A percentile compares a stretch with the other conserved stretches of the same genome.
phyloP scores from a whole-genome alignment of 768 basidiomycete genomes.

The Auriscalpium orientale region DNA sequence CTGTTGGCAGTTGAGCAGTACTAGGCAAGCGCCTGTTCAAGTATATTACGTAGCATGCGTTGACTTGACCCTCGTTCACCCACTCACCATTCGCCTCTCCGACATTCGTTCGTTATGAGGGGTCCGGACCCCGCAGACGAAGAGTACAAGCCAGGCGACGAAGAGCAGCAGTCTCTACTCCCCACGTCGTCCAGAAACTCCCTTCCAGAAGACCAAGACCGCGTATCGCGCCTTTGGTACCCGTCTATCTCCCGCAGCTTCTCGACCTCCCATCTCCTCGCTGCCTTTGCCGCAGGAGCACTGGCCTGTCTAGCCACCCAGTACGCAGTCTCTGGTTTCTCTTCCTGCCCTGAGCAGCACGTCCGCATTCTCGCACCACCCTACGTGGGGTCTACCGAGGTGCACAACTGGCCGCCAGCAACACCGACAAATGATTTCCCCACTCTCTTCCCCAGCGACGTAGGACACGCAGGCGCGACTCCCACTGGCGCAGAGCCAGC shows the following conservation, averaged over 20 bases:
- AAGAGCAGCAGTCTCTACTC: slow-evolving; percentile 16
- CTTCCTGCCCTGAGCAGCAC: neutral
- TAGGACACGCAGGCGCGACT: slow-evolving; percentile 72
- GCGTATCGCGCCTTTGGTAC: slow-evolving; percentile 37
- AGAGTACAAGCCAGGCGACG: slow-evolving; percentile 9
- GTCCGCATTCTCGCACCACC: slow-evolving; percentile 42
- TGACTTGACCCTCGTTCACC: neutral
- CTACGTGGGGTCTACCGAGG: slow-evolving; percentile 64
- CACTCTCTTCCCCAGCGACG: slow-evolving; percentile 64
- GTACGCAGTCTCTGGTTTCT: slow-evolving; percentile 5
- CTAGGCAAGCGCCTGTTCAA: too few species aligned
- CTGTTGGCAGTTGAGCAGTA: too few species aligned
- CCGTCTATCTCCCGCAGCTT: slow-evolving; percentile 1
- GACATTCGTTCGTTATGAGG: neutral
- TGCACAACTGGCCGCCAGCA: slow-evolving; percentile 63
- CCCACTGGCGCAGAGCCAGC: slow-evolving; percentile 76
- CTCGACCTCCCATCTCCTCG: slow-evolving; percentile 2
- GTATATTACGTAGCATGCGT: too few species aligned
- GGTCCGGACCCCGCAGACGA: neutral
- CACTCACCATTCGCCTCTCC: neutral
- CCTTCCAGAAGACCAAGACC: slow-evolving; percentile 17
- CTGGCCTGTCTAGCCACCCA: slow-evolving; percentile 8
- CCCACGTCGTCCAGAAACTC: slow-evolving; percentile 16
- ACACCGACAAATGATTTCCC: slow-evolving; percentile 69
- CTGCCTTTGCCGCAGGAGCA: slow-evolving; percentile 9